Evolutionary conservation across 2,329 filamentous ascomycete genomes (phyloP).

Genomic region (Claviceps africana): DNA sequence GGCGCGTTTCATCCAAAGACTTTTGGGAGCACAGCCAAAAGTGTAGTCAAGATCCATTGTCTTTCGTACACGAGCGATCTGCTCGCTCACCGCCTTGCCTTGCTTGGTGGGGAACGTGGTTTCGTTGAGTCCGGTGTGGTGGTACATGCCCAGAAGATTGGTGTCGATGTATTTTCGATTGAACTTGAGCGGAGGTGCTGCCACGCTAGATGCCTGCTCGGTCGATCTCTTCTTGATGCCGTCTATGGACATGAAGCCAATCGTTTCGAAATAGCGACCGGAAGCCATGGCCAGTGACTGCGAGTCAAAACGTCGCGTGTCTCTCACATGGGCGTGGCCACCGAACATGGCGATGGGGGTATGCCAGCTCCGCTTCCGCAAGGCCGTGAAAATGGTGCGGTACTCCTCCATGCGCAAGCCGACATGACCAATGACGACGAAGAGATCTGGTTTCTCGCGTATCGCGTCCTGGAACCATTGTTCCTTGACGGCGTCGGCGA

Average conservation of each 20-base stretch:
- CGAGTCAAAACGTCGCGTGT: slow-evolving; percentile 66
- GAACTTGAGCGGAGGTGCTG: slow-evolving; percentile 41
- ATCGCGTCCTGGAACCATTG: slow-evolving; percentile 82
- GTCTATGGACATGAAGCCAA: slow-evolving; percentile 81
- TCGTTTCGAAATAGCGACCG: slow-evolving; percentile 86
- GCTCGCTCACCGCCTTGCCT: slow-evolving; percentile 55
- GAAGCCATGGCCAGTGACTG: slow-evolving; percentile 70
- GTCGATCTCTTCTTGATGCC: slow-evolving; percentile 33
- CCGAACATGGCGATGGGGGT: slow-evolving; percentile 86
- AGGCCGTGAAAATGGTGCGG: slow-evolving; percentile 60
- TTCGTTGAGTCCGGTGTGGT: slow-evolving; percentile 62
- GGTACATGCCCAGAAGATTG: slow-evolving; percentile 70
- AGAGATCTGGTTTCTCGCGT: slow-evolving; percentile 71
- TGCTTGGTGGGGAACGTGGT: slow-evolving; percentile 62
- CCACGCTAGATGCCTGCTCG: slow-evolving; percentile 15
- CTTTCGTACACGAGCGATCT: slow-evolving; percentile 57
- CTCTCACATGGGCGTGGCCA: slow-evolving; percentile 79
- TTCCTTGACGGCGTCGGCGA: slow-evolving; percentile 68
- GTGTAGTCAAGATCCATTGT: slow-evolving; percentile 56
- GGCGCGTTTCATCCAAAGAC: slow-evolving; percentile 69
- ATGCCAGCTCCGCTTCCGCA: slow-evolving; percentile 62
- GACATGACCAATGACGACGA: slow-evolving; percentile 76
- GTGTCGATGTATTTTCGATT: slow-evolving; percentile 82
- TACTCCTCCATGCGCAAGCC: slow-evolving; percentile 71
- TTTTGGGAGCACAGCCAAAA: slow-evolving; percentile 71